phyloP scores from a whole-genome alignment of 345 rosid species.

The Camelina hispida region DNA sequence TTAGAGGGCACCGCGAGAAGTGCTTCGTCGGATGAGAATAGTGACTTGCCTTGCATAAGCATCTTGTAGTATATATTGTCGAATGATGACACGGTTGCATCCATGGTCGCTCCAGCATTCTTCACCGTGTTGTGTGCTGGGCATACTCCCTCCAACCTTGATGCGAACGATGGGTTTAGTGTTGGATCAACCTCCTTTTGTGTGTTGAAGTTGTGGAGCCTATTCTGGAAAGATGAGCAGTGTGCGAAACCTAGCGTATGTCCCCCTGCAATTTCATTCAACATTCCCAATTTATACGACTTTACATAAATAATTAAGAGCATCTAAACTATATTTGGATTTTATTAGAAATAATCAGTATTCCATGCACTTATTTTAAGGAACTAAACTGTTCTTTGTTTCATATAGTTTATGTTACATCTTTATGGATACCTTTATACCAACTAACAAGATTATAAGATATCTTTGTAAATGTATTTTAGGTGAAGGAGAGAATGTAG shows the following conservation, averaged over 20 bases:
- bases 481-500: background rate
- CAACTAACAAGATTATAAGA: background rate
- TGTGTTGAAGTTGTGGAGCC: slow-evolving; percentile 78
- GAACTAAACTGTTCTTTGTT: background rate
- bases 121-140: slow-evolving; percentile 64
- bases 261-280: slow-evolving; percentile 55
- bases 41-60: slow-evolving; percentile 66
- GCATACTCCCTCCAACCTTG: slow-evolving; percentile 55
- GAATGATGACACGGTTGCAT: slow-evolving; percentile 49
- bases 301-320: background rate
- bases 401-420: background rate
- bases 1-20: slow-evolving; percentile 59
- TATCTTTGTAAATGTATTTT: background rate
- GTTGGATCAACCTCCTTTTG: slow-evolving; percentile 65
- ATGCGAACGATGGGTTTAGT: slow-evolving; percentile 65
- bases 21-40: slow-evolving; percentile 85
- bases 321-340: background rate
- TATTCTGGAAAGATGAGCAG: slow-evolving; percentile 82
- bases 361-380: background rate
- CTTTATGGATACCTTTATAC: background rate
- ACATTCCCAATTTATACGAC: background rate
- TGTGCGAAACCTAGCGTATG: slow-evolving; percentile 92
- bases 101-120: slow-evolving; percentile 69
- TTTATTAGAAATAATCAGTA: background rate
- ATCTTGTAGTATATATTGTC: slow-evolving; percentile 77